Base-by-base conservation (phyloP, 371 early-diverging fungal species). In the Mucor mucedo region DNA sequence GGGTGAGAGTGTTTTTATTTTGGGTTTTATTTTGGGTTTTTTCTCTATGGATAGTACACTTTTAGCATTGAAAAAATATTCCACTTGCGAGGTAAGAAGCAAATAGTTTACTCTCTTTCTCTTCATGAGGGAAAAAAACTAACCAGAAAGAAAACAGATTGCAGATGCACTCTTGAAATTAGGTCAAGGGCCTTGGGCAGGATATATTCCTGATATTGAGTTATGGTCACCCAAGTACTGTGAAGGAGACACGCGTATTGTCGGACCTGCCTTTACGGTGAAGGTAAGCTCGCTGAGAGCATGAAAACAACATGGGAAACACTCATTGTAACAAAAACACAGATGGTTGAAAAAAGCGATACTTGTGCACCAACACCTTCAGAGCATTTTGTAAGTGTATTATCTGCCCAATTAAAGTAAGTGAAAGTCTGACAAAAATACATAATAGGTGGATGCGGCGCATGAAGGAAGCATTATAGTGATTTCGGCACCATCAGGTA, bases 251-350 rank as follows among this genome's bases (percentile, higher is more conserved):
- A 82, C 84, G 35, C 78, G 76, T 71, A 81, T 92, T 62, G 72
- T 88, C 68, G 94, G 92, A 0, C 90, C 87, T 32, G 94, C 92
- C 0, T 90, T 86, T 72, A 92, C 92, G 49, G 87, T 91, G 47
- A 80, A 90, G 77, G 88, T 85, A 65, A 48, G 33, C 16, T 13
- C 44, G 16, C 42, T 10, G 9, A 13, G 9, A 42, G 13, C 4
- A 44, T 21, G 2, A 45, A 45, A 16, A 45, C n/a, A 45, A 45
- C 2, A 45, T n/a, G n/a, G n/a, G 16, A 41, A 41, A 29, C 11
- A n/a, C 13, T 3, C 41, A 41, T 41, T n/a, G 41, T 33, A 28
- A 47, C 40, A 66, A 50, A 52, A 44, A 14, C 35, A 10, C 66
- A 85, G 83, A 77, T 87, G 75, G 88, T 88, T 2, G 66, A 79